A percentile compares a stretch with the other conserved stretches of the same genome.
Conservation (phyloP, 371 early-diverging fungal genomes). For the Mortierella sp. region DNA sequence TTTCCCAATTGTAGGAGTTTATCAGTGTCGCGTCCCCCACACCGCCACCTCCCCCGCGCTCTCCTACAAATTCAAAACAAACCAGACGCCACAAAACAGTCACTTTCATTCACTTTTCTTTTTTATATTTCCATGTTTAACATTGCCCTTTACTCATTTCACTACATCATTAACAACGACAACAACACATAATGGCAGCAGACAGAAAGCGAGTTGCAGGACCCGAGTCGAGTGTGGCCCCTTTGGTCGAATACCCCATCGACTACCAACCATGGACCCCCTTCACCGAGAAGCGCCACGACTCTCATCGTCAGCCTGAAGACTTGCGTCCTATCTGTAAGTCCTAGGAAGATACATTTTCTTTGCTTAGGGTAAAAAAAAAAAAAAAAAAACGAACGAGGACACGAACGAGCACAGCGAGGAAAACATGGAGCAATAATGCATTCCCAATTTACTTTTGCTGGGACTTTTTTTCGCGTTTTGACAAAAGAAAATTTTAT, state of each 20-base stretch:
- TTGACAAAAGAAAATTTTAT: too few relatives aligned
- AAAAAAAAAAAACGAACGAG: not conserved
- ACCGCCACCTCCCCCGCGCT: not conserved
- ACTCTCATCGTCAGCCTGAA: constrained; percentile 68
- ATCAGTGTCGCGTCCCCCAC: not conserved
- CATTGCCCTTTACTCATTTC: not conserved
- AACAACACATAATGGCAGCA: not conserved
- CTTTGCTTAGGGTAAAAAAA: too few relatives aligned
- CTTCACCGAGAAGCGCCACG: constrained; percentile 29
- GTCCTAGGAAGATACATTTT: constrained; percentile 10
- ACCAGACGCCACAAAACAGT: constrained; percentile 5
- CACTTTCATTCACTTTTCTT: not conserved
- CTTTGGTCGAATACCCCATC: constrained; percentile 64
- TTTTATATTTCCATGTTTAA: not conserved
- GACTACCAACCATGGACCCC: constrained; percentile 56
- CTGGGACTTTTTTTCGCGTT: too few relatives aligned
- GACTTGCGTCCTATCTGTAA: constrained; percentile 76
- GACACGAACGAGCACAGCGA: not conserved
- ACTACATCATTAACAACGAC: not conserved
- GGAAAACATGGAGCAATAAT: too few relatives aligned
- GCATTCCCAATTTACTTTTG: too few relatives aligned
- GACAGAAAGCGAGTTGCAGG: constrained; percentile 86
- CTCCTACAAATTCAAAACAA: not conserved
- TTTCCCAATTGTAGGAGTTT: not conserved
- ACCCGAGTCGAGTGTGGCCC: constrained; percentile 80